A percentile compares a stretch with the other conserved stretches of the same genome.
Evolutionary conservation across 2,329 filamentous ascomycete species (phyloP).

Genomic region (Chaetomium strumarium): DNA sequence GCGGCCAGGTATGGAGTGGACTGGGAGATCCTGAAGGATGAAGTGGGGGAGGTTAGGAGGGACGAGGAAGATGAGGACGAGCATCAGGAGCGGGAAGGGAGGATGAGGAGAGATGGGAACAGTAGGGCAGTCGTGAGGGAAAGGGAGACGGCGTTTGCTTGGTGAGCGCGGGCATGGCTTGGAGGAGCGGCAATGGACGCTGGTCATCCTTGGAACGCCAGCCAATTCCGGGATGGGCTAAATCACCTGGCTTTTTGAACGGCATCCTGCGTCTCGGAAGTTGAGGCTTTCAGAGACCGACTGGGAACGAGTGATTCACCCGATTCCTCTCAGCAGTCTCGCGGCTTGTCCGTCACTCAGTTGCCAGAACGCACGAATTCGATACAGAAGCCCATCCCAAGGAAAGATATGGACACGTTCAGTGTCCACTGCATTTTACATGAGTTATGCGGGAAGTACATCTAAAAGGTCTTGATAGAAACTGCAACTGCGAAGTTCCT

Average conservation of each 20-base stretch:
- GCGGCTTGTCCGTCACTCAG: too few relatives aligned
- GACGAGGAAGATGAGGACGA: conserved; percentile 9
- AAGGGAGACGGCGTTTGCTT: conserved; percentile 24
- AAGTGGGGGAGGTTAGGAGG: conserved; percentile 15
- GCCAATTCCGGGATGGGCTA: not conserved
- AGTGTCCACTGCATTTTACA: conserved; percentile 1
- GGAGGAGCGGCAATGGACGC: not conserved
- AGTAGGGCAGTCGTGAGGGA: conserved; percentile 11
- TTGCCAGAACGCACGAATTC: too few relatives aligned
- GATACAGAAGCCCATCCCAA: not conserved
- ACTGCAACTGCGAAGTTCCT: conserved; percentile 4
- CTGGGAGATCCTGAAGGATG: conserved; percentile 20
- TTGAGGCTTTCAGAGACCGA: too few relatives aligned
- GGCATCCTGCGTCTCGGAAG: too few relatives aligned
- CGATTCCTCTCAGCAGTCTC: too few relatives aligned
- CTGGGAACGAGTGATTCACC: too few relatives aligned
- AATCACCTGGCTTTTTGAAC: too few relatives aligned
- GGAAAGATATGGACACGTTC: not conserved
- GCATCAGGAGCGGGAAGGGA: conserved; percentile 7
- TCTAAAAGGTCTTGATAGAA: not conserved
- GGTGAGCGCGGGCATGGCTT: conserved; percentile 18
- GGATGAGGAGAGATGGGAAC: conserved; percentile 12
- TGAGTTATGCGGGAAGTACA: not conserved
- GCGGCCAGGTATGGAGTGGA: conserved; percentile 33
- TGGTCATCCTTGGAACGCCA: not conserved